These are phyloP conservation scores for Marasmius tenuissimus DNA, from an alignment of 1,284 basidiomycete genomes.

Conservation along the genomic window DNA sequence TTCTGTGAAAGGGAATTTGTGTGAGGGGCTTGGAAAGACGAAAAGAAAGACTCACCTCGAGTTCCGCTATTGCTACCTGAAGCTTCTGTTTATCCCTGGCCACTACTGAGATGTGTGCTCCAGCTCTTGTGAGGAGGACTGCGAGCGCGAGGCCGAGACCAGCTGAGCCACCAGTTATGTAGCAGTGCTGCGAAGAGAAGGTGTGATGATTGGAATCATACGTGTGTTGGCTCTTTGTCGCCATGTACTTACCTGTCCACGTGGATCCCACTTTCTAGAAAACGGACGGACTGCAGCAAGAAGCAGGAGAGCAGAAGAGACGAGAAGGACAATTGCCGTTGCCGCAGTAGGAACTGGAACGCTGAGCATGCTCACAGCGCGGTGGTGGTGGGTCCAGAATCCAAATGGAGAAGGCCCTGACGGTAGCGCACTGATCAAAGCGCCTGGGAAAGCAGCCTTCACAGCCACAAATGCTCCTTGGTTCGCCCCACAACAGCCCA, in stretches of 20 bases:
- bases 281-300: not conserved
- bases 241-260: not conserved
- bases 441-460: too few relatives aligned
- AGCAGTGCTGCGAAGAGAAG: constrained; percentile 54
- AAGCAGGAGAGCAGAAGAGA: not conserved
- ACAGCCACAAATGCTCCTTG: too few relatives aligned
- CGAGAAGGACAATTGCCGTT: not conserved
- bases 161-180: constrained; percentile 79
- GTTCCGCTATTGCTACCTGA: constrained; percentile 52
- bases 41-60: constrained; percentile 53
- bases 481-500: too few relatives aligned
- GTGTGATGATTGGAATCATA: not conserved
- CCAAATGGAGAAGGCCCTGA: too few relatives aligned
- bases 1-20: constrained; percentile 29
- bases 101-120: constrained; percentile 82
- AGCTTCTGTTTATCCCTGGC: constrained; percentile 69
- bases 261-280: not conserved
- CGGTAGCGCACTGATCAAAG: too few relatives aligned
- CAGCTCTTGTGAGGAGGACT: constrained; percentile 63
- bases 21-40: not conserved
- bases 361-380: not conserved
- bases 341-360: not conserved
- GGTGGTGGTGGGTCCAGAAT: too few relatives aligned
- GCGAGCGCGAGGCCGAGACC: constrained; percentile 80
- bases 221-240: not conserved